Evolutionary conservation across 345 rosid genomes (phyloP), one percentile per base, ranked within the genome.

Genomic region (Euphorbia lathyris): DNA sequence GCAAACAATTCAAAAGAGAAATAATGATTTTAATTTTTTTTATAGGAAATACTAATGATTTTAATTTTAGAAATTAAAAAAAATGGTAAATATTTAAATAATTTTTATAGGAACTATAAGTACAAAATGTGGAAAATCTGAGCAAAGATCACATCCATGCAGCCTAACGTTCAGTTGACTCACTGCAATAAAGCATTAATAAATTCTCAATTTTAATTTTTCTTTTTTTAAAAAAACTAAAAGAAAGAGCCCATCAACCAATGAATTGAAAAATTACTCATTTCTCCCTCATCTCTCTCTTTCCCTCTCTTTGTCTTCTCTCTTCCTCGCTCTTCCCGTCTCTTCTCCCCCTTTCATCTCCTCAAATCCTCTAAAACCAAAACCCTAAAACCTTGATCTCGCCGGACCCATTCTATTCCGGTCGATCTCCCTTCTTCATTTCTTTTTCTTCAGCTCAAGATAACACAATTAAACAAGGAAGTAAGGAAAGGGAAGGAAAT

Each of bases 111-210:
- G n/a, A n/a, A n/a, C n/a, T n/a, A n/a, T n/a, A n/a, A n/a, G n/a
- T n/a, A 53, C 58, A 20, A 53, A 5, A 53, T 51, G 3, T 20
- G 23, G 67, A 47, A 72, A 72, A 67, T 74, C n/a, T 29, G 62
- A 51, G 40, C 43, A 43, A 32, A 63, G 45, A 86, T 81, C 80
- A 66, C 75, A 84, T 77, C 91, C 91, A 87, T 84, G 91, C 91
- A 85, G 86, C 74, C 85, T 78, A 83, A 89, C 88, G 88, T 84
- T 83, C 76, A 81, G 90, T 89, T 87, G 95, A 89, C 95, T 75
- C 71, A 30, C 63, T 40, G 65, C 70, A 17, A 76, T 72, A 74
- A 75, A 77, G 74, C 79, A 72, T 72, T 79, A 79, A 64, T 71
- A 71, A 83, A 81, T 67, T 69, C 78, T 34, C 12, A 63, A 36